Base-by-base conservation (phyloP, 768 basidiomycete genomes). In the Ephemerocybe angulata region DNA sequence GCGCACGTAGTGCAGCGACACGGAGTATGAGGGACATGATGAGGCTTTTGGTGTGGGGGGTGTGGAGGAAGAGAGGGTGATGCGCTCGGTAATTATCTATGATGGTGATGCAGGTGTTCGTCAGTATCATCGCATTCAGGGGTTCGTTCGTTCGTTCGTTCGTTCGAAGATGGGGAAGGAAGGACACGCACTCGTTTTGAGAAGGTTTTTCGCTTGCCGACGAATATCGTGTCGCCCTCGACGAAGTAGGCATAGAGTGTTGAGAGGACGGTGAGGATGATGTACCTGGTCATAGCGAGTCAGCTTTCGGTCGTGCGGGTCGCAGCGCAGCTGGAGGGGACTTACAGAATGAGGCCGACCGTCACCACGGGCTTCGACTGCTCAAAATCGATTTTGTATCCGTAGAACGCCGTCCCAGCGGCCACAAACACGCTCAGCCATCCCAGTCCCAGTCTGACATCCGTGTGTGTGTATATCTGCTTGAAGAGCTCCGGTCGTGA, bases 11-110 rank as follows among this genome's bases (percentile, higher is more conserved):
- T 79, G 75, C 47, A 89, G 70, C 40, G 78, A 75, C 59, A 96
- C 73, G 15, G 77, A 70, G 69, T 93, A 94, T 44, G 79, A 76
- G 24, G 90, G 88, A 29, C 87, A 77, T 47, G 65, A 50, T 19
- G 70, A 62, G 21, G 60, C 40, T 3, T 61, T 48, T 8, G 61
- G 73, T 24, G 78, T 76, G 29, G 90, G 86, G 15, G 75, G 61
- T 3, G 90, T 88, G 28, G 76, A 77, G 3, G 93, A 88, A 21
- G 83, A 79, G 53, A 95, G 78, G 27, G 85, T 89, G 71, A 98
- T 82, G 59, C 87, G 85, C 67, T 98, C 94, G 2, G 91, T 93
- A 44, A 95, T 86, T 65, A 97, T 96, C 88, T 95, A 68, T 52
- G 12, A 31, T 44, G 31, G 33, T 17, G 22, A 51, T 30, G 43